Evolutionary conservation across 2,329 filamentous ascomycete genomes (phyloP).

Genomic region (Penicillium sp.): DNA sequence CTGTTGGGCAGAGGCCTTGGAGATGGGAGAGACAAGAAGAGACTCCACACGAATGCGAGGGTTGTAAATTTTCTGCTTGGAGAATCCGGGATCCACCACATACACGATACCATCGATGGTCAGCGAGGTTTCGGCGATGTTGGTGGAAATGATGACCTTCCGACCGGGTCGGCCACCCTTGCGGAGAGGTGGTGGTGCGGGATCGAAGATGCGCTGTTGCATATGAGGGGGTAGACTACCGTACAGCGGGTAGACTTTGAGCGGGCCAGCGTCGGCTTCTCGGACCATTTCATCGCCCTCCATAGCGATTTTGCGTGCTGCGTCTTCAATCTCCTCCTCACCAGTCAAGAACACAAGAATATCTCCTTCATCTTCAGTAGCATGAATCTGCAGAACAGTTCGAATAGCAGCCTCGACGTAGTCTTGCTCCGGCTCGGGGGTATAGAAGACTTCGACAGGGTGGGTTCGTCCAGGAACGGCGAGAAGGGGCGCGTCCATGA

Average conservation of each 20-base stretch:
- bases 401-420: constrained; percentile 95
- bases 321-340: constrained; percentile 98
- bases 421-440: constrained; percentile 90
- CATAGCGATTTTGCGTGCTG: constrained; percentile 84
- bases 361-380: constrained; percentile 87
- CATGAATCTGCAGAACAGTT: constrained; percentile 95
- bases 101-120: constrained; percentile 99
- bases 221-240: constrained; percentile 88
- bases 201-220: constrained; percentile 94
- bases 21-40: constrained; percentile 94
- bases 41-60: constrained; percentile 95
- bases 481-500: constrained; percentile 88
- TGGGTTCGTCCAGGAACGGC: constrained; percentile 94
- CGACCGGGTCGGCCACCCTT: constrained; percentile 83
- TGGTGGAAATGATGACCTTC: constrained; percentile 92
- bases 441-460: constrained; percentile 98
- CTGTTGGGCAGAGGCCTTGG: constrained; percentile 95
- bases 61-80: constrained; percentile 99
- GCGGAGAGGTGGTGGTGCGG: constrained; percentile 71
- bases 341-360: constrained; percentile 93
- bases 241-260: constrained; percentile 91
- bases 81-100: constrained; percentile 98
- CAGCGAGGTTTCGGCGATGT: constrained; percentile 96
- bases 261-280: constrained; percentile 86
- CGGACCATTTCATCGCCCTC: constrained; percentile 90